Conservation (phyloP, 495 filamentous ascomycete species). For the Penicillium cosmopolitanum region DNA sequence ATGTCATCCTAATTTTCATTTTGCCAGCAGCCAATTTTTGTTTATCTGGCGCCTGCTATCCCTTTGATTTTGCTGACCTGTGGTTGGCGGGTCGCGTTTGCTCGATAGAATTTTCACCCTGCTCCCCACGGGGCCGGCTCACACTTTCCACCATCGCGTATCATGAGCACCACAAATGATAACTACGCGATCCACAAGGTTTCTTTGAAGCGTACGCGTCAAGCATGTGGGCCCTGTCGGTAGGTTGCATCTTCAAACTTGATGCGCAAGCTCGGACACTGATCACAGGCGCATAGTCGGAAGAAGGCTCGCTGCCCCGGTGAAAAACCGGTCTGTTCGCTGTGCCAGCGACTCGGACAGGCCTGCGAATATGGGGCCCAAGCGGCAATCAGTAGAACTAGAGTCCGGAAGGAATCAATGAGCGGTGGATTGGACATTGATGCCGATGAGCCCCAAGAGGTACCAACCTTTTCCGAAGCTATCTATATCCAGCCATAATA, state of each 20-base stretch:
- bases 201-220: conserved; percentile 38
- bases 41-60: neutral
- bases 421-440: conserved; percentile 1
- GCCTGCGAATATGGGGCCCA: conserved; percentile 36
- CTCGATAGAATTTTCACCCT: conserved; percentile 4
- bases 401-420: neutral
- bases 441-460: neutral
- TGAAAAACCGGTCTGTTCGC: conserved; percentile 41
- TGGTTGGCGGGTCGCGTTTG: conserved; percentile 2
- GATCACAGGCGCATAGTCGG: conserved; percentile 25
- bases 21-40: neutral
- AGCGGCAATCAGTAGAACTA: conserved; percentile 4
- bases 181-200: conserved; percentile 38
- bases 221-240: conserved; percentile 46
- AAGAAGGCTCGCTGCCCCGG: conserved; percentile 49
- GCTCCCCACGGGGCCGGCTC: neutral
- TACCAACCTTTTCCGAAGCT: neutral
- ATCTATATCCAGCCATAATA: neutral
- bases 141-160: conserved; percentile 1
- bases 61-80: neutral
- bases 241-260: conserved; percentile 16
- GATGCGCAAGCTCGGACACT: neutral
- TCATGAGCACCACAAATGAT: conserved; percentile 28
- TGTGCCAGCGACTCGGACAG: conserved; percentile 41
- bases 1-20: neutral